These are phyloP conservation scores for Excoecaria agallocha DNA, from an alignment of 345 rosid species.

Conservation along the genomic window DNA sequence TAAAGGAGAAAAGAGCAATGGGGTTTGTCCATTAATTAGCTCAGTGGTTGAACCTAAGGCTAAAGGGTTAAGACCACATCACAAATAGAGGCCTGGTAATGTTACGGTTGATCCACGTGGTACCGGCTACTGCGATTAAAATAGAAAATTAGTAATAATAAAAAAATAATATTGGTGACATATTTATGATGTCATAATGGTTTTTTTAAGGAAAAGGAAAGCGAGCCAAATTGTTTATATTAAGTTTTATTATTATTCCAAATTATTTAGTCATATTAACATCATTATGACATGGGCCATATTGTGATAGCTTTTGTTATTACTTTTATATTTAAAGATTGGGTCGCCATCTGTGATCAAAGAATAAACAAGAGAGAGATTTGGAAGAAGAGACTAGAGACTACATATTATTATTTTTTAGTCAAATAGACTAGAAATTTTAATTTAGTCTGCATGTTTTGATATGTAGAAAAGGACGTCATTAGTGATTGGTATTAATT, in stretches of 20 bases:
- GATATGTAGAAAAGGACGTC: too few relatives aligned
- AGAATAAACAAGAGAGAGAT: not conserved
- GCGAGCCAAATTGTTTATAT: too few relatives aligned
- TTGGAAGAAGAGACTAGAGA: not conserved
- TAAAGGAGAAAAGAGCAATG: too few relatives aligned
- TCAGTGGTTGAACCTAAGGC: too few relatives aligned
- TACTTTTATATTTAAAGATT: not conserved
- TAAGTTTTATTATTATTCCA: not conserved
- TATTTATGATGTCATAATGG: slow-evolving; percentile 9
- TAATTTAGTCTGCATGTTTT: too few relatives aligned
- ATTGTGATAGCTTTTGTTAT: not conserved
- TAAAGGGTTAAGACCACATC: too few relatives aligned
- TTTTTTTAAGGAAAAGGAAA: not conserved
- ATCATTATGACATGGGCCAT: slow-evolving; percentile 27
- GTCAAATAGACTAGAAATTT: too few relatives aligned
- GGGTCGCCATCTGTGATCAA: slow-evolving; percentile 2
- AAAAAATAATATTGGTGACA: slow-evolving; percentile 3
- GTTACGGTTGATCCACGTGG: not conserved
- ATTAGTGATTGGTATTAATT: too few relatives aligned
- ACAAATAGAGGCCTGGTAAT: not conserved
- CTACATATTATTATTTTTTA: too few relatives aligned
- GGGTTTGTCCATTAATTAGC: too few relatives aligned
- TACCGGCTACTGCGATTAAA: not conserved
- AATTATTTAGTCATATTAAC: slow-evolving; percentile 17
- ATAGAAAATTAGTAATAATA: not conserved